These are phyloP conservation scores for Venturia nashicola DNA, from an alignment of 2,329 filamentous ascomycete genomes.

Conservation along the genomic window DNA sequence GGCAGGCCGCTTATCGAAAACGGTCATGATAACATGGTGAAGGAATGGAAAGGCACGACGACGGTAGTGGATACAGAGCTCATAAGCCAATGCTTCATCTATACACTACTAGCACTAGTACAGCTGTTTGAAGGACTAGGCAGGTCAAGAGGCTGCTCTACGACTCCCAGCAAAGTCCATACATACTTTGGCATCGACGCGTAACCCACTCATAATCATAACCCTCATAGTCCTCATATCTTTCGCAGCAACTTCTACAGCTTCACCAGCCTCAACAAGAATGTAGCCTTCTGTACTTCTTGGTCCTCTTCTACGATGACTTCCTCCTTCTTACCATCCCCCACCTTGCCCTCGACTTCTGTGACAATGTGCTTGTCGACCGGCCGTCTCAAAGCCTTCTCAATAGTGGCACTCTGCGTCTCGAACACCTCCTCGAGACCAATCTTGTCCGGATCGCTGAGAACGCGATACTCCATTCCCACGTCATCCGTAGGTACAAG, in stretches of 20 bases:
- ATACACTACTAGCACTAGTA: background rate
- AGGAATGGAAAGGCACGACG: background rate
- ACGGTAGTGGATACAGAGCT: background rate
- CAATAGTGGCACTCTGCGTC: slow-evolving; percentile 54
- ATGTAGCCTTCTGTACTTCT: slow-evolving; percentile 71
- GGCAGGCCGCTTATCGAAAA: slow-evolving; percentile 6
- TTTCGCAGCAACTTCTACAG: slow-evolving; percentile 36
- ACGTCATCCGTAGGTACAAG: slow-evolving; percentile 87
- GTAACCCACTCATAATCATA: background rate
- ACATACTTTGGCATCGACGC: background rate
- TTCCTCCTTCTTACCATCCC: slow-evolving; percentile 38
- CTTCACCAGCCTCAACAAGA: slow-evolving; percentile 64
- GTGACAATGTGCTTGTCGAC: slow-evolving; percentile 57
- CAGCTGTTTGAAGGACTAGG: background rate
- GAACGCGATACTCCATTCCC: slow-evolving; percentile 80
- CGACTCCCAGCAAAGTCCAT: background rate
- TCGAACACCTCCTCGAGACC: slow-evolving; percentile 60
- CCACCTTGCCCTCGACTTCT: slow-evolving; percentile 45
- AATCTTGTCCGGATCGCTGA: slow-evolving; percentile 65
- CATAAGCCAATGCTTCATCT: background rate
- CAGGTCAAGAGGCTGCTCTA: background rate
- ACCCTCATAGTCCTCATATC: background rate
- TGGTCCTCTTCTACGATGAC: slow-evolving; percentile 75
- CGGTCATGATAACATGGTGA: background rate
- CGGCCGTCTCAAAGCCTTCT: slow-evolving; percentile 65